A percentile compares a stretch with the other conserved stretches of the same genome.
These are phyloP conservation scores for Diaporthe eres DNA, from an alignment of 2,329 filamentous ascomycete genomes.

Conservation along the genomic window DNA sequence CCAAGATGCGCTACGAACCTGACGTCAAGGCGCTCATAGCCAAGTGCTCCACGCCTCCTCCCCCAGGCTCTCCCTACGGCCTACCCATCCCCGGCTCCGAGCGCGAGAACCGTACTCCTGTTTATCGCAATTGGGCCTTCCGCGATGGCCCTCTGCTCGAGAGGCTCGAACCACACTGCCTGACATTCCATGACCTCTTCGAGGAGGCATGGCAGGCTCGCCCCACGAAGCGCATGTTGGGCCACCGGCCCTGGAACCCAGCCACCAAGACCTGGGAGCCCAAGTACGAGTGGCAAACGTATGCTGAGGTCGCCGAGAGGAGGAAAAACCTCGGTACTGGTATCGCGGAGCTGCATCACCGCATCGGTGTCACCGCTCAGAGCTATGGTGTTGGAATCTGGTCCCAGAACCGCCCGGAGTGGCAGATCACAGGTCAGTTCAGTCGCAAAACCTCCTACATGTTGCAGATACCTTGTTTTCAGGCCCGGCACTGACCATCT, in stretches of 20 bases:
- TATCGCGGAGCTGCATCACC: conserved; percentile 84
- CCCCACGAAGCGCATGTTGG: conserved; percentile 81
- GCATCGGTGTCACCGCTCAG: conserved; percentile 74
- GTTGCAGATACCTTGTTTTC: neutral
- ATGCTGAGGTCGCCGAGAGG: conserved; percentile 82
- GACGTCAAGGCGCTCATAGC: conserved; percentile 59
- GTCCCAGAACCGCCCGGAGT: conserved; percentile 90
- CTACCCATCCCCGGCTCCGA: conserved; percentile 83
- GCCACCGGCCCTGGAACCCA: conserved; percentile 84
- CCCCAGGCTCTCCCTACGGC: conserved; percentile 83
- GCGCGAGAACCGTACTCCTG: conserved; percentile 76
- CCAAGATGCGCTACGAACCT: conserved; percentile 51
- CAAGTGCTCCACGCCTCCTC: conserved; percentile 74
- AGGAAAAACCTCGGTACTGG: conserved; percentile 89
- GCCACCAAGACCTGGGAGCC: conserved; percentile 79
- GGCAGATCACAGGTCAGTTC: conserved; percentile 81
- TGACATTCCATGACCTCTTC: conserved; percentile 86
- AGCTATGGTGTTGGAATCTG: conserved; percentile 86
- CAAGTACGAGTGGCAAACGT: conserved; percentile 87
- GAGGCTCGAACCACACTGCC: conserved; percentile 78
- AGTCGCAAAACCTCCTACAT: neutral
- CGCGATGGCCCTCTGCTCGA: conserved; percentile 78
- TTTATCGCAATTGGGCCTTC: conserved; percentile 89
- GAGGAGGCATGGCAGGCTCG: conserved; percentile 74
- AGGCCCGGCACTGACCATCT: conserved; percentile 9